Evolutionary conservation across 805 yeast species (phyloP).

Genomic region (Yarrowia yakushimensis): DNA sequence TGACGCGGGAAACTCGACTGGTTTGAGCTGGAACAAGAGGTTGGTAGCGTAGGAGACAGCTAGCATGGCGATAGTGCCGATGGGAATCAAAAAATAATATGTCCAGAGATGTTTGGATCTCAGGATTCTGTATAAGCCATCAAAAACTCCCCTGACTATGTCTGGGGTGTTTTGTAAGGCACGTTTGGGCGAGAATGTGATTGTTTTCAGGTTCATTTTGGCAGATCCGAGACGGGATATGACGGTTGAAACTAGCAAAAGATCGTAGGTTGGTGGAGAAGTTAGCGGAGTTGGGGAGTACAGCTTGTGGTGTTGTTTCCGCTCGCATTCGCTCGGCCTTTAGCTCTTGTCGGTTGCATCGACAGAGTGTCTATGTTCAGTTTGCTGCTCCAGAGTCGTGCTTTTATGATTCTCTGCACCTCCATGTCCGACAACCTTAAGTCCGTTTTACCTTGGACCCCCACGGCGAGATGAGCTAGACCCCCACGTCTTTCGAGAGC

Average conservation of each 20-base stretch:
- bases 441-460: not conserved
- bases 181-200: not conserved
- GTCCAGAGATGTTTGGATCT: not conserved
- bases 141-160: not conserved
- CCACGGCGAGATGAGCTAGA: constrained; percentile 5
- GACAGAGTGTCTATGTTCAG: not conserved
- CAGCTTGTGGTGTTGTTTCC: not conserved
- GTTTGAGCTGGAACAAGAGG: constrained; percentile 14
- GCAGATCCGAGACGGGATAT: not conserved
- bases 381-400: not conserved
- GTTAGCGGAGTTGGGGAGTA: not conserved
- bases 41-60: constrained; percentile 2
- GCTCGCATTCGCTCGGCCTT: not conserved
- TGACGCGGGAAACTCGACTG: constrained; percentile 15
- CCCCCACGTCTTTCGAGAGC: too few species aligned
- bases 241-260: not conserved
- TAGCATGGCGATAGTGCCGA: constrained; percentile 15
- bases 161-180: not conserved
- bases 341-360: not conserved
- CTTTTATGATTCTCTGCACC: not conserved
- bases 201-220: not conserved
- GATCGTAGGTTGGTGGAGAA: not conserved
- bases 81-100: not conserved
- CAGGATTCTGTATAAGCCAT: not conserved
- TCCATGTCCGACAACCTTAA: not conserved